These are phyloP conservation scores for Lachancea sp. DNA, from an alignment of 805 yeast species.

Conservation along the genomic window DNA sequence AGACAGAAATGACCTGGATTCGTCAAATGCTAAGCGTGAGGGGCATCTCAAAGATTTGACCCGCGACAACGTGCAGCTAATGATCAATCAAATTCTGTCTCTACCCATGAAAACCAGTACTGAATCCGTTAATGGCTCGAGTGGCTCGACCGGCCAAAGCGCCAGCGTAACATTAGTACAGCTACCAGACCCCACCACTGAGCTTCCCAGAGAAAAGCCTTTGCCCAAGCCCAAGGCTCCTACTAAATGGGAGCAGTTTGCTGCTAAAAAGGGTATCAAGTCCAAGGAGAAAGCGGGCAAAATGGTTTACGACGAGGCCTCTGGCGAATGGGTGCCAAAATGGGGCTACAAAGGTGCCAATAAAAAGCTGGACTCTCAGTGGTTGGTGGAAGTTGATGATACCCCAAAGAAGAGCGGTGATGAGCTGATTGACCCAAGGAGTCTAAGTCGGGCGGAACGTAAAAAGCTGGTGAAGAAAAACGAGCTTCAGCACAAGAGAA, in stretches of 20 bases:
- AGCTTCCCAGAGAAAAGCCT: constrained; percentile 90
- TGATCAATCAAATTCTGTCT: constrained; percentile 84
- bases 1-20: constrained; percentile 50
- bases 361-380: constrained; percentile 79
- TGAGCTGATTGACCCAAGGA: constrained; percentile 83
- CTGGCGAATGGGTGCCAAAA: constrained; percentile 93
- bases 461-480: constrained; percentile 81
- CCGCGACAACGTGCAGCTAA: constrained; percentile 87
- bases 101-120: constrained; percentile 86
- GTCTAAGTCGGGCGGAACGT: constrained; percentile 73
- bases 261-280: constrained; percentile 89
- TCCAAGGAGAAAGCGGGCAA: constrained; percentile 87
- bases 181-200: constrained; percentile 77
- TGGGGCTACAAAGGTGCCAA: constrained; percentile 98
- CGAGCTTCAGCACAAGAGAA: constrained; percentile 76
- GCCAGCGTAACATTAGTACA: constrained; percentile 76
- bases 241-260: constrained; percentile 96
- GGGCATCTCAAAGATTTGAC: constrained; percentile 56
- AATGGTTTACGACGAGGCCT: constrained; percentile 80
- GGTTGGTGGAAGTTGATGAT: constrained; percentile 93
- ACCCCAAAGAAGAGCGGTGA: constrained; percentile 50
- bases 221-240: constrained; percentile 87
- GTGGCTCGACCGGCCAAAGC: constrained; percentile 53
- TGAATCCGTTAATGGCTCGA: constrained; percentile 52
- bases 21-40: constrained; percentile 53